These are phyloP conservation scores for Gastrodia elata DNA, from an alignment of 106 monocot genomes.

Conservation along the genomic window DNA sequence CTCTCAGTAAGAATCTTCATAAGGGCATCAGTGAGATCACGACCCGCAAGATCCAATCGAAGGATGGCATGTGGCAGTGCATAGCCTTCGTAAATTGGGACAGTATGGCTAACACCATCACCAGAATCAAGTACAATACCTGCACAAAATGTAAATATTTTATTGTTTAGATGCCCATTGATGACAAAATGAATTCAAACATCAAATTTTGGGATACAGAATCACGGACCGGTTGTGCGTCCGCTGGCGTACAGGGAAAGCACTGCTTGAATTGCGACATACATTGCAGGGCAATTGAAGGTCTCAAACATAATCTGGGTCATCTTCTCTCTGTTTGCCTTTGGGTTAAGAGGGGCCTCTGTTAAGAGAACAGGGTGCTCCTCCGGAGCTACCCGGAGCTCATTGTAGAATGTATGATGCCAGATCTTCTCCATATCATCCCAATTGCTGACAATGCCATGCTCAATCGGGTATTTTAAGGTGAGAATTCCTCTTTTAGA, in stretches of 20 bases:
- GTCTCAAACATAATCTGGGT: conserved; percentile 20
- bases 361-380: conserved; percentile 13
- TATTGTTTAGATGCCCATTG: too few species aligned
- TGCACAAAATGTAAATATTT: neutral
- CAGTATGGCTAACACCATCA: conserved; percentile 26
- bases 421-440: conserved; percentile 22
- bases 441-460: conserved; percentile 19
- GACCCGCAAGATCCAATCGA: conserved; percentile 20
- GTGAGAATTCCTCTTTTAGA: conserved; percentile 20
- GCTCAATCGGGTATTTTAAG: conserved; percentile 17
- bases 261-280: conserved; percentile 14
- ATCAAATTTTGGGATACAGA: neutral
- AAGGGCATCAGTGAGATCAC: conserved; percentile 19
- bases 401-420: conserved; percentile 21
- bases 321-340: conserved; percentile 20
- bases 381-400: conserved; percentile 14
- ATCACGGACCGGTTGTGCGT: conserved; percentile 7
- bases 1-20: conserved; percentile 26
- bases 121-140: conserved; percentile 27
- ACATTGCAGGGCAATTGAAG: conserved; percentile 16
- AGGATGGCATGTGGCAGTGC: conserved; percentile 21
- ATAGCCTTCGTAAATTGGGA: conserved; percentile 25
- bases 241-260: conserved; percentile 15
- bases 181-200: neutral
- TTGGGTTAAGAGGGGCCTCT: conserved; percentile 16